phyloP scores from a whole-genome alignment of 1,284 basidiomycete species.

The Coniophora puteana region DNA sequence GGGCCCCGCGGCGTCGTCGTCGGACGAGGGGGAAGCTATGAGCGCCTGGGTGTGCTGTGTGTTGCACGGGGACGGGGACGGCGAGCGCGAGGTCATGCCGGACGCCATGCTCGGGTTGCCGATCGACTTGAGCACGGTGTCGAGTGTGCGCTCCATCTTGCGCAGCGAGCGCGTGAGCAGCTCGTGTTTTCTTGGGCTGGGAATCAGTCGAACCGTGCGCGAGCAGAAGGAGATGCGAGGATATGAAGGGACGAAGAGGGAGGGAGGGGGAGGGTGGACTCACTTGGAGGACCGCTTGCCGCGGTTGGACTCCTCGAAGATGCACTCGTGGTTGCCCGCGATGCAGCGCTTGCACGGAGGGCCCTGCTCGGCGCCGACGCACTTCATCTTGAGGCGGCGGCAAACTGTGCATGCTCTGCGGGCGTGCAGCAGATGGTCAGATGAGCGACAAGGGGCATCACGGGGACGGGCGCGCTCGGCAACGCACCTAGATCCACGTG shows the following conservation, averaged over 20 bases:
- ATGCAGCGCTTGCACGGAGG: conserved; percentile 88
- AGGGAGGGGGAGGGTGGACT: too few species aligned
- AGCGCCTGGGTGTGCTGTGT: conserved; percentile 59
- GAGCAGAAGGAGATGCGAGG: conserved; percentile 13
- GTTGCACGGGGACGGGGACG: conserved; percentile 60
- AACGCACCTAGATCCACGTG: conserved; percentile 78
- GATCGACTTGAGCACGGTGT: conserved; percentile 81
- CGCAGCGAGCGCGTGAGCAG: conserved; percentile 82
- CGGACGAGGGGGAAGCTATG: conserved; percentile 54
- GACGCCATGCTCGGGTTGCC: conserved; percentile 76
- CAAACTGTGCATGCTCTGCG: conserved; percentile 91
- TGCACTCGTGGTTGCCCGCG: conserved; percentile 83
- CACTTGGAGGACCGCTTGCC: conserved; percentile 90
- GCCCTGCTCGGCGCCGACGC: conserved; percentile 89
- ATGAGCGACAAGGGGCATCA: too few species aligned
- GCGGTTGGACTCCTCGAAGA: conserved; percentile 93
- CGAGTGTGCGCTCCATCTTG: conserved; percentile 91
- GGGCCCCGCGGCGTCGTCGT: too few species aligned
- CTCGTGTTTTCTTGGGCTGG: conserved; percentile 74
- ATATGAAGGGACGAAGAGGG: conserved; percentile 8
- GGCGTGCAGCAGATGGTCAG: too few species aligned
- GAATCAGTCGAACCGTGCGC: conserved; percentile 26
- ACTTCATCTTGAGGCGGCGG: conserved; percentile 97
- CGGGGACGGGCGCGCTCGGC: conserved; percentile 4
- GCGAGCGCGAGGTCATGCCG: conserved; percentile 78